Conservation (phyloP, 208 protist genomes). For the Crithidia mellificae region DNA sequence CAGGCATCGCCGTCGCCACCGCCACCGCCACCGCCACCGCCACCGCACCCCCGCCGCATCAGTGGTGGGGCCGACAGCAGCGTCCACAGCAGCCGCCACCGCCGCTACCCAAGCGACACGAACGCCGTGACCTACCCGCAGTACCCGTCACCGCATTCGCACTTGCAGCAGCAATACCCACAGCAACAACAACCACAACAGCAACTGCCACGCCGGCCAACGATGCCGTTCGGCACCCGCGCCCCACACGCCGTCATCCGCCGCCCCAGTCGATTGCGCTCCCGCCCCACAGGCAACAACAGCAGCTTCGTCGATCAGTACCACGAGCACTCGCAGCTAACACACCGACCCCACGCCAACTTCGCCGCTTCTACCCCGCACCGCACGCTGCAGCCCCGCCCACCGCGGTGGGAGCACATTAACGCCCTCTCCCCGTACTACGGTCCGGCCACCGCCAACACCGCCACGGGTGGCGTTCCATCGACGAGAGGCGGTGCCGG, state of each 20-base stretch:
- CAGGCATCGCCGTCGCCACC: too few species aligned
- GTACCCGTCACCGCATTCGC: background rate
- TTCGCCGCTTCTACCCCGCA: background rate
- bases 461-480: background rate
- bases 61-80: too few species aligned
- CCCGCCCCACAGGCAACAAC: background rate
- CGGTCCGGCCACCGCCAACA: background rate
- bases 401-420: slow-evolving; percentile 10
- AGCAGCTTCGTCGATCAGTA: background rate
- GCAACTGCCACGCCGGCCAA: background rate
- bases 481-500: background rate
- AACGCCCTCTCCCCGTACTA: slow-evolving; percentile 13
- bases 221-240: background rate
- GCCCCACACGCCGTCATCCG: background rate
- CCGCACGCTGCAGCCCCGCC: background rate
- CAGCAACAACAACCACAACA: background rate
- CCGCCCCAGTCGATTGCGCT: background rate
- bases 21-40: background rate
- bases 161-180: background rate
- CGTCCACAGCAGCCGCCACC: background rate
- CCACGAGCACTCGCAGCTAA: too few species aligned
- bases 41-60: background rate
- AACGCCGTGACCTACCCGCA: background rate
- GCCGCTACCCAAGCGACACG: too few species aligned
- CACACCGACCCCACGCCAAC: background rate